Evolutionary conservation across 768 basidiomycete species (phyloP).

Genomic region (Candolleomyces eurysporus): DNA sequence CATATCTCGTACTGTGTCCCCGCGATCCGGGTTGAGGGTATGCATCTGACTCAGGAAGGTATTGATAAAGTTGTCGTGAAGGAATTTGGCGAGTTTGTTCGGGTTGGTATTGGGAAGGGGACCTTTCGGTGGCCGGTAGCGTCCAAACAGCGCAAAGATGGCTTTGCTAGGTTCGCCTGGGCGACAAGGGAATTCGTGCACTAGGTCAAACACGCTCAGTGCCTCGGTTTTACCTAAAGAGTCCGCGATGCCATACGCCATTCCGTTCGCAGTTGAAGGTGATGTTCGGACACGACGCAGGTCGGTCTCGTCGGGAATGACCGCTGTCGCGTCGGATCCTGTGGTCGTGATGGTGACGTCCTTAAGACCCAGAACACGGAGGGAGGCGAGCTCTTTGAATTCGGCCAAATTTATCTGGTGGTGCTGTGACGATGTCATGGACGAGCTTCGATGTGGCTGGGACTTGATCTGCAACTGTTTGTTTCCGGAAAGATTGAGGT

Average conservation of each 20-base stretch:
- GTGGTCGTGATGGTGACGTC: conserved; percentile 84
- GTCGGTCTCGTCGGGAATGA: conserved; percentile 81
- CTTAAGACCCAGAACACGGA: conserved; percentile 95
- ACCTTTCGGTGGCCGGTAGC: conserved; percentile 47
- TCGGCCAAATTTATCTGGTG: conserved; percentile 58
- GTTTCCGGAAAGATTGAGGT: conserved; percentile 97
- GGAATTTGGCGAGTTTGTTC: conserved; percentile 75
- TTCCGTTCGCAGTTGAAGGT: conserved; percentile 79
- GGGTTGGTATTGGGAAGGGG: conserved; percentile 47
- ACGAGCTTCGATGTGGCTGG: conserved; percentile 39
- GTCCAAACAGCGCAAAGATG: conserved; percentile 95
- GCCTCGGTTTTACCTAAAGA: conserved; percentile 77
- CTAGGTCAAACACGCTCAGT: conserved; percentile 89
- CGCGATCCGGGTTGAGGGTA: conserved; percentile 31
- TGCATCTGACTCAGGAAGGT: conserved; percentile 62
- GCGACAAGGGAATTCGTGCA: conserved; percentile 62
- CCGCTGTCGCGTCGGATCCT: conserved; percentile 44
- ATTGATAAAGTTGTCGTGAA: conserved; percentile 76
- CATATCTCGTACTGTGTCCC: conserved; percentile 68
- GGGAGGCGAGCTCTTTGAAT: conserved; percentile 81
- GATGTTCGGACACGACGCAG: conserved; percentile 93
- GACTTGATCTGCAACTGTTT: conserved; percentile 94
- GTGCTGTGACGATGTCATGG: conserved; percentile 18
- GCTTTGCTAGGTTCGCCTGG: conserved; percentile 74
- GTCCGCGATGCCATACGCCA: conserved; percentile 97